phyloP scores from a whole-genome alignment of 768 basidiomycete species.

The Boletus barrowsii region DNA sequence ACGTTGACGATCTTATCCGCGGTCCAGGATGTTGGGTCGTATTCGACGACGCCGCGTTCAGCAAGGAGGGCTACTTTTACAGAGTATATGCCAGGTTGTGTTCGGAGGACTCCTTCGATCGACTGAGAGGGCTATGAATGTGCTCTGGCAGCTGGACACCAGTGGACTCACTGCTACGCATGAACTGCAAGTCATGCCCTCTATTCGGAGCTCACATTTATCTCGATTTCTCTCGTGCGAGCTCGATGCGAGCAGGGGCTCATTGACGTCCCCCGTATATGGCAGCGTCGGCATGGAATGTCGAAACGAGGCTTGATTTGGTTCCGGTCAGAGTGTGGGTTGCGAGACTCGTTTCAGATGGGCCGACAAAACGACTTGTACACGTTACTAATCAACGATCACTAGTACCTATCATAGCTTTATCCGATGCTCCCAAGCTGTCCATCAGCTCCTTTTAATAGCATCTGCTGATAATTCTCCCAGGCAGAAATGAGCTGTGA shows the following conservation, averaged over 20 bases:
- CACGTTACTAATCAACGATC: no score
- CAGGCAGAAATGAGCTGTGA: constrained; percentile 67
- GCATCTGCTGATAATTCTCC: constrained; percentile 76
- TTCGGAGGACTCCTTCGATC: constrained; percentile 80
- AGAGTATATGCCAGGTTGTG: constrained; percentile 84
- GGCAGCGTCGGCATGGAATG: constrained; percentile 2
- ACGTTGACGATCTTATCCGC: constrained; percentile 76
- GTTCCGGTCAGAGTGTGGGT: no score
- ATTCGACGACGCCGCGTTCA: constrained; percentile 89
- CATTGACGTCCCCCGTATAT: constrained; percentile 7
- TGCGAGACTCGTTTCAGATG: constrained; percentile 1
- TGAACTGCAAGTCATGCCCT: constrained; percentile 88
- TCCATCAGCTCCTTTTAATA: constrained; percentile 50
- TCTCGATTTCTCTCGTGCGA: constrained; percentile 31
- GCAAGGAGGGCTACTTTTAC: constrained; percentile 96
- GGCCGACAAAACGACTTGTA: neutral
- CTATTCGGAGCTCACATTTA: constrained; percentile 76
- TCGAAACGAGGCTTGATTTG: neutral
- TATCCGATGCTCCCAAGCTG: neutral
- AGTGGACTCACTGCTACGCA: constrained; percentile 72
- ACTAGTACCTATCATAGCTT: neutral
- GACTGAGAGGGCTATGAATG: constrained; percentile 41
- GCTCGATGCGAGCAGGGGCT: constrained; percentile 20
- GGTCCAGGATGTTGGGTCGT: constrained; percentile 79
- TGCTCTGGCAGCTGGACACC: neutral